Base-by-base conservation (phyloP, 306 rosid species). In the Cucurbita moschata region DNA sequence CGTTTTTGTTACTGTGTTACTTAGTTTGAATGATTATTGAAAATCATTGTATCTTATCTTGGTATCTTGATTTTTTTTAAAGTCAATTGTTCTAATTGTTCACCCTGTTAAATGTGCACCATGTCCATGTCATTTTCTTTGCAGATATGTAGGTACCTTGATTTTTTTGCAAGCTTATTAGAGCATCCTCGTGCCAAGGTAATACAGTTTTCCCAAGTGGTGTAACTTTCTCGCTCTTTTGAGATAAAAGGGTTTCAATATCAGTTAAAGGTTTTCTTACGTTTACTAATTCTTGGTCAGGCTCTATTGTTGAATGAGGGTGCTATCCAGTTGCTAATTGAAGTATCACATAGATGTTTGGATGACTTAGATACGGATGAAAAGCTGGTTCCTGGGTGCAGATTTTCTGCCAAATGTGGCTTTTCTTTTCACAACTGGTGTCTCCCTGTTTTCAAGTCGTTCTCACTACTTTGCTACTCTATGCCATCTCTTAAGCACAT, bases 161-260 rank as follows among this genome's bases (percentile, higher is more conserved):
- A 94, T 77, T 94, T 94, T 88, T 87, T 94, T 85, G 89, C 89
- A 55, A 85, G 91, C 80, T 82, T 94, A 77, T 80, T 85, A 83
- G 97, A 89, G 91, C 97, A 94, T 86, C 96, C 99, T 30, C 86
- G 76, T 77, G 89, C 88, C 83, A 88, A 94, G 99, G 99, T 94
- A 71, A 37, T 40, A 40, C 42, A 12, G 18, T 50, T 67, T 50
- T 75, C 47, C 53, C 55, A 6, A 72, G 43, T 57, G 30, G 58
- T 72, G 37, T 61, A 60, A 69, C 76, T 67, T 69, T 81, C 52
- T 62, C 37, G 74, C 72, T 65, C 38, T 60, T 11, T 18, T 39
- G 47, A 39, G 44, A 23, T 14, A 39, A 14, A 38, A 55, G 56
- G 54, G 52, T 35, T 16, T 15, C 10, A 23, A 7, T 15, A 21